Evolutionary conservation across 2,329 filamentous ascomycete species (phyloP), one percentile per base, ranked within the genome.

Genomic region (Trichoderma aggressivum): DNA sequence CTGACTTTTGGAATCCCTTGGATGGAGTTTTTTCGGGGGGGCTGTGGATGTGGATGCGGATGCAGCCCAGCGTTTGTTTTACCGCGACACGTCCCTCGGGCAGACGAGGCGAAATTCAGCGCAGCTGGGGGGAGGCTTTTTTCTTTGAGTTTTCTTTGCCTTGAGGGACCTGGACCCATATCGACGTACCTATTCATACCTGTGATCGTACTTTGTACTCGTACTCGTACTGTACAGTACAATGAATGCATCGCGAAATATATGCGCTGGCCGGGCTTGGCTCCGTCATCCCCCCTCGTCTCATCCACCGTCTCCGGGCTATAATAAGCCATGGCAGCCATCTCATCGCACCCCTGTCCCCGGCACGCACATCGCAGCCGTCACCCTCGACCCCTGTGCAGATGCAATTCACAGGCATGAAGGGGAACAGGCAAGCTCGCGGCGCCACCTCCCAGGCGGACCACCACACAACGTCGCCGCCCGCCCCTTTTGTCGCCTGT

Each of bases 401-500:
- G 62, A 72, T 70, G 68, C 67, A 69, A 65, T 69, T 72, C 70
- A 53, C 65, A 30, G 50, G 67, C 71, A 65, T 59, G 66, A 47
- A 65, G 47, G 60, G 60, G 67, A 70, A 58, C 53, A 47, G 56
- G 63, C 53, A 72, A 59, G 50, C 63, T 70, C 65, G 70, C 70
- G 70, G 59, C 70, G 70, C 70, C 70, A 70, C 70, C 70, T 47
- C 53, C 60, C 47, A 70, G 60, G 12, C 66, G 39, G 50, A 65
- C 64, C 64, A 59, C 71, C 71, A 60, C 61, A 59, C 61, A 39
- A 70, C 36, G 71, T 55, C 61, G 67, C 61, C 67, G 62, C 71
- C 71, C 67, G 67, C 71, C 71, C 67, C 70, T 61, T 71, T 72
- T 72, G 43, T 72, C 60, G 71, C 70, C 62, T 62, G 67, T 70